phyloP scores from a whole-genome alignment of 305 asterid genomes.

The Fraxinus greggii region DNA sequence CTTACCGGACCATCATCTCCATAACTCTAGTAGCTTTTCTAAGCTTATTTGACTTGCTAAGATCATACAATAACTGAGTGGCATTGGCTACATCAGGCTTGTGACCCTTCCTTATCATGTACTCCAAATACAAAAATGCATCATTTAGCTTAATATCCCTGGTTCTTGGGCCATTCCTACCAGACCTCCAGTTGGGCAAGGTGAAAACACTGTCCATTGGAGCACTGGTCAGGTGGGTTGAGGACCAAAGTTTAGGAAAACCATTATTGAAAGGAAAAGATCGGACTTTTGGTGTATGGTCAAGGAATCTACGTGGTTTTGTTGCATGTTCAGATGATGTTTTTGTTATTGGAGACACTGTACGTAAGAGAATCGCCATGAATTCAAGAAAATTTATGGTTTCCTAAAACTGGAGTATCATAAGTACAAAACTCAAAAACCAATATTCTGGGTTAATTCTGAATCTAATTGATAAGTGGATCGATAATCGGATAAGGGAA shows the following conservation, averaged over 20 bases:
- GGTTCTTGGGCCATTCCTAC: constrained; percentile 51
- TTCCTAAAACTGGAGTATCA: not conserved
- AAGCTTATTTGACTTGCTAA: constrained; percentile 60
- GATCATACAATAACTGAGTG: constrained; percentile 75
- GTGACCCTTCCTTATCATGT: constrained; percentile 69
- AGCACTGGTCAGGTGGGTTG: constrained; percentile 38
- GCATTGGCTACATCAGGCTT: constrained; percentile 63
- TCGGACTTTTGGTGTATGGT: constrained; percentile 41
- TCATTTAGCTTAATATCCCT: constrained; percentile 59
- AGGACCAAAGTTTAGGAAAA: constrained; percentile 42
- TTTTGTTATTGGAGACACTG: constrained; percentile 47
- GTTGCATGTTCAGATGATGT: constrained; percentile 38
- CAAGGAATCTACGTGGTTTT: constrained; percentile 36
- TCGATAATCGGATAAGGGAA: not conserved
- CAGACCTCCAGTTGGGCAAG: constrained; percentile 75
- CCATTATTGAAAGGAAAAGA: constrained; percentile 38
- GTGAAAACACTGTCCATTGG: constrained; percentile 49
- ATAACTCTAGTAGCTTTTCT: constrained; percentile 73
- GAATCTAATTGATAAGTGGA: not conserved
- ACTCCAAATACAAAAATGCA: constrained; percentile 67
- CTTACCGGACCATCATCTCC: constrained; percentile 74
- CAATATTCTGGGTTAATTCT: not conserved
- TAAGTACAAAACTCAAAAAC: not conserved
- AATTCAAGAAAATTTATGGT: not conserved
- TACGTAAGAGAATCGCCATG: constrained; percentile 49